Evolutionary conservation across 2,329 filamentous ascomycete genomes (phyloP).

Genomic region (Botryosphaeria dothidea): DNA sequence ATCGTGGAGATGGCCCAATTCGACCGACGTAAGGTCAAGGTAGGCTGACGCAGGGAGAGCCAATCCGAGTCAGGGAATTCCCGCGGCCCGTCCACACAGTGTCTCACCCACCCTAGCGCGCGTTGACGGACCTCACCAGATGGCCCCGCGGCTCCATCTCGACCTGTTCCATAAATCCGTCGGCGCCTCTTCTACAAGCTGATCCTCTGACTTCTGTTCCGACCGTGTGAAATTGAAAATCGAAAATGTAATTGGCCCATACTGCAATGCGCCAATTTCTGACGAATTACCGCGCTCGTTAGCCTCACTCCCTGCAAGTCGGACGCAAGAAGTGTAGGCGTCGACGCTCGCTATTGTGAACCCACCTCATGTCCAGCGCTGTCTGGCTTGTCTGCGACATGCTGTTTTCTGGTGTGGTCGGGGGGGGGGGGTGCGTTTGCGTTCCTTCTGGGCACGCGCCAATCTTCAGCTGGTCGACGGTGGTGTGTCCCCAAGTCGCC

Average conservation of each 20-base stretch:
- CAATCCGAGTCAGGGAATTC: constrained; percentile 5
- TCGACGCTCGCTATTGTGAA: background rate
- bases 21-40: background rate
- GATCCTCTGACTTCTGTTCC: background rate
- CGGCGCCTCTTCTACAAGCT: background rate
- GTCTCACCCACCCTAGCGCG: constrained; percentile 10
- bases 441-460: background rate
- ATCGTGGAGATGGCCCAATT: constrained; percentile 4
- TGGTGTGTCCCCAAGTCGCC: background rate
- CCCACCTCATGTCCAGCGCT: background rate
- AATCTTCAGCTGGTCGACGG: background rate
- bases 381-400: background rate
- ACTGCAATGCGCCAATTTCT: background rate
- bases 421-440: background rate
- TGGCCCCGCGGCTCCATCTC: background rate
- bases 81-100: background rate
- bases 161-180: background rate
- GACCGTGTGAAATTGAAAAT: background rate
- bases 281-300: background rate
- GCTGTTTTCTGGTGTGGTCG: background rate
- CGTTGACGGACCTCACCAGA: constrained; percentile 3
- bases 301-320: background rate
- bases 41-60: background rate
- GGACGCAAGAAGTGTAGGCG: background rate
- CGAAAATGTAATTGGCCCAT: background rate